phyloP scores from a whole-genome alignment of 192 early-diverging fungal genomes.

The Spizellomyces punctatus region DNA sequence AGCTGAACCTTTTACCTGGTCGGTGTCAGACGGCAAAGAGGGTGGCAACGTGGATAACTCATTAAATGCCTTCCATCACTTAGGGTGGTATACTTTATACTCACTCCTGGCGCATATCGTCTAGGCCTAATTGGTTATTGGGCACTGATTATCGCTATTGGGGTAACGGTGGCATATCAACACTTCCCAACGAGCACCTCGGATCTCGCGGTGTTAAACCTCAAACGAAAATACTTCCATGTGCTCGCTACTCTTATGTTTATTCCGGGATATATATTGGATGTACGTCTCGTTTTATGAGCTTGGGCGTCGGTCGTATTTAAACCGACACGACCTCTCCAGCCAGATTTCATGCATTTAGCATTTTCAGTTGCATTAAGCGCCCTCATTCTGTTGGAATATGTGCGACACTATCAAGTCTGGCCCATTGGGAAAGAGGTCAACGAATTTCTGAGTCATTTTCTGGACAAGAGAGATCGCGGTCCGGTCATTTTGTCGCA shows the following conservation, averaged over 20 bases:
- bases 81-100: not conserved
- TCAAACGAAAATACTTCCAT: constrained; percentile 85
- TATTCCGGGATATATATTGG: constrained; percentile 73
- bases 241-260: constrained; percentile 82
- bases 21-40: not conserved
- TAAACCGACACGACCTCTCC: not conserved
- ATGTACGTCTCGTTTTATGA: constrained; percentile 47
- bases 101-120: constrained; percentile 20
- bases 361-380: constrained; percentile 78
- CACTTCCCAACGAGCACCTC: constrained; percentile 11
- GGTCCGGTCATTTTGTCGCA: constrained; percentile 86
- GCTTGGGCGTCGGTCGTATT: too few relatives aligned
- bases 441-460: constrained; percentile 72
- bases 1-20: constrained; percentile 73
- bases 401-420: constrained; percentile 75
- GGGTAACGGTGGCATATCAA: constrained; percentile 37
- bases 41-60: too few relatives aligned
- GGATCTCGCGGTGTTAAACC: constrained; percentile 30
- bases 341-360: constrained; percentile 77
- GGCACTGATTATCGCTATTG: constrained; percentile 43
- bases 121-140: constrained; percentile 49
- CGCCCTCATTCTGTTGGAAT: constrained; percentile 76
- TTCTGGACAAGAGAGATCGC: constrained; percentile 83
- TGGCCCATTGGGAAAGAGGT: constrained; percentile 67
- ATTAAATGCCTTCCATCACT: too few relatives aligned